These are phyloP conservation scores for Xylaria polymorpha DNA, from an alignment of 2,329 filamentous ascomycete genomes.

Conservation along the genomic window DNA sequence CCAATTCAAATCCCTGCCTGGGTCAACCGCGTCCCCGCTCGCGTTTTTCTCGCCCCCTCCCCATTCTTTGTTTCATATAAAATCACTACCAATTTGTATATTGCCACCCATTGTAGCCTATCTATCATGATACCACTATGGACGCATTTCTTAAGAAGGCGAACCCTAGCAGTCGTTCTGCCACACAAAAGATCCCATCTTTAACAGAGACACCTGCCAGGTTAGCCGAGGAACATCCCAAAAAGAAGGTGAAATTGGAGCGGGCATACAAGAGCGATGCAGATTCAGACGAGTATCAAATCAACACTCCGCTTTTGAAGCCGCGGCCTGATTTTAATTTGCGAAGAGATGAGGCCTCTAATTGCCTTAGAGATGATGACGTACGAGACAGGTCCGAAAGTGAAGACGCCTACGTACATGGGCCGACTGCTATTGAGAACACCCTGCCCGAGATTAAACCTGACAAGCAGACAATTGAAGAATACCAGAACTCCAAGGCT, in stretches of 20 bases:
- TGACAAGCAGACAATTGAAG: constrained; percentile 78
- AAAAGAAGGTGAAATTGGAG: constrained; percentile 53
- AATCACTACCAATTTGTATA: background rate
- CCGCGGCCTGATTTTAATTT: constrained; percentile 22
- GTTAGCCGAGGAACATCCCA: constrained; percentile 46
- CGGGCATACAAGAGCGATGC: constrained; percentile 50
- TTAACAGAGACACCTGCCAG: constrained; percentile 26
- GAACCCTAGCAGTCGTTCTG: constrained; percentile 21
- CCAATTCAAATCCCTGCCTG: constrained; percentile 20
- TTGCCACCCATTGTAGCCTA: background rate
- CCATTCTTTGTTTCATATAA: constrained; percentile 11
- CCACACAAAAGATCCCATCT: constrained; percentile 26
- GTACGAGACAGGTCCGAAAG: constrained; percentile 42
- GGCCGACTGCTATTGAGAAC: constrained; percentile 74
- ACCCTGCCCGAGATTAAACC: constrained; percentile 75
- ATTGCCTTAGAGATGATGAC: constrained; percentile 53
- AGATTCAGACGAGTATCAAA: constrained; percentile 48
- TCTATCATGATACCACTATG: constrained; percentile 41
- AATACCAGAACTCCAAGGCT: constrained; percentile 78
- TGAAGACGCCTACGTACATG: constrained; percentile 46
- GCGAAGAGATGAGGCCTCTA: constrained; percentile 37
- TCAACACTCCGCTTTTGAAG: constrained; percentile 37
- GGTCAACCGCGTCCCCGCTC: constrained; percentile 33
- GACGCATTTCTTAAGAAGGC: constrained; percentile 48
- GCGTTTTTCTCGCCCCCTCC: constrained; percentile 17